A percentile compares a stretch with the other conserved stretches of the same genome.
Evolutionary conservation across 768 basidiomycete genomes (phyloP).

Genomic region (Paxillus ammoniavirescens): DNA sequence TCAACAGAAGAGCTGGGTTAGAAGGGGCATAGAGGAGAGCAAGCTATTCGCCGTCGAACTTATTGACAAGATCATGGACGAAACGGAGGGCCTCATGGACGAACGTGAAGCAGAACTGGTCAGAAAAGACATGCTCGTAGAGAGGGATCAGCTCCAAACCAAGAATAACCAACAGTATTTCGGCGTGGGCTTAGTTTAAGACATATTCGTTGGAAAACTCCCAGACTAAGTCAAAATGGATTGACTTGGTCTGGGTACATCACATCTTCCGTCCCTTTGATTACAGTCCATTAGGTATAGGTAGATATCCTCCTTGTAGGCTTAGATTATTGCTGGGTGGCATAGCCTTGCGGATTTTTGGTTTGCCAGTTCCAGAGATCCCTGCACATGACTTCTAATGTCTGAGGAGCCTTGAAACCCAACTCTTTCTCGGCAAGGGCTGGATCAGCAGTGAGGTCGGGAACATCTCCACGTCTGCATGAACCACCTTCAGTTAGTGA

Average conservation of each 20-base stretch:
- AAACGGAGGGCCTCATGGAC: slow-evolving; percentile 40
- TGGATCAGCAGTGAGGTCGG: slow-evolving; percentile 94
- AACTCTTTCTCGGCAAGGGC: slow-evolving; percentile 88
- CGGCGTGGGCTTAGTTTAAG: slow-evolving; percentile 35
- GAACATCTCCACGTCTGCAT: slow-evolving; percentile 86
- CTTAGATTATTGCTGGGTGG: slow-evolving; percentile 24
- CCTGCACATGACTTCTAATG: slow-evolving; percentile 89
- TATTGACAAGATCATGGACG: slow-evolving; percentile 38
- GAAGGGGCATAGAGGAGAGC: slow-evolving; percentile 30
- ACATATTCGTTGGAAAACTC: not conserved
- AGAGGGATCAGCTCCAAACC: slow-evolving; percentile 36
- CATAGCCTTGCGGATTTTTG: slow-evolving; percentile 82
- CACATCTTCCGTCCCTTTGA: not conserved
- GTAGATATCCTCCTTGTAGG: slow-evolving; percentile 8
- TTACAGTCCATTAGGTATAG: slow-evolving; percentile 21
- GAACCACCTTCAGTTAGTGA: slow-evolving; percentile 3
- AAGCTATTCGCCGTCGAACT: slow-evolving; percentile 32
- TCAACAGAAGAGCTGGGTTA: slow-evolving; percentile 49
- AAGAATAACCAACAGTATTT: slow-evolving; percentile 46
- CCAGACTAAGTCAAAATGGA: too few relatives aligned
- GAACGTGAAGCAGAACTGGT: slow-evolving; percentile 36
- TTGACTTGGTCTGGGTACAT: not conserved
- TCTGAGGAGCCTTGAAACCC: slow-evolving; percentile 80
- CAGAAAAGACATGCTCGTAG: slow-evolving; percentile 31
- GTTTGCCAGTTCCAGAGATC: slow-evolving; percentile 99